Base-by-base conservation (phyloP, 768 basidiomycete species). In the Tylopilus rubrobrunneus region DNA sequence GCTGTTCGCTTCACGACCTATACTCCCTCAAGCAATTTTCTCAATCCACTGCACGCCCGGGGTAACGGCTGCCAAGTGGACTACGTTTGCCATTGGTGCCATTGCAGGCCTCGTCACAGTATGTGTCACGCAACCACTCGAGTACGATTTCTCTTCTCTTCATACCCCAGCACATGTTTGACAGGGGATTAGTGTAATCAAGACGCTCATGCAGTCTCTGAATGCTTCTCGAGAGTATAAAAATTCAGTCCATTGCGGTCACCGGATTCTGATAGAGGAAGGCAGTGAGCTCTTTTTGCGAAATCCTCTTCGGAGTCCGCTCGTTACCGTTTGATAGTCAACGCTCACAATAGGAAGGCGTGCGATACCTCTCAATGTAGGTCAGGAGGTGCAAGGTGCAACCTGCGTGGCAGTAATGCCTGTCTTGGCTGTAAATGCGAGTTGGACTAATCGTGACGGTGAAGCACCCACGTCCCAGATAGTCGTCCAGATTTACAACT, bases 191-290 rank as follows among this genome's bases (percentile, higher is more conserved):
- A 96, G 93, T 65, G 95, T 98, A 29, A 83, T 98, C 72, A 99
- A 98, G 74, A 98, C 97, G 11, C 84, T 95, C 25, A 99, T 98
- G 97, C 97, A 99, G 71, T 87, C 92, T 6, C 78, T 99, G 10
- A 80, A 82, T 52, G 97, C 96, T 1, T 77, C 82, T 10, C 72
- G 77, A 25, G 86, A 93, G 55, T 99, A 98, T 67, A 83, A 86
- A 36, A 98, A 99, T 65, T 86, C 94, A 3, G 89, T 98, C 74
- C 94, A 99, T 62, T 98, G 96, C 62, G 95, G 86, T 6, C 96
- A 97, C 65, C 81, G 95, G 45, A 94, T 98, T 66, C 85, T 92
- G 59, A 92, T 86, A 0, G 96, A 98, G 69, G 94, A 98, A 64
- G 97, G 97, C 3, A 19, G 19, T 19, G 19, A 19, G 19, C 19